Base-by-base conservation (phyloP, 495 filamentous ascomycete genomes). In the Xylaria sp. region DNA sequence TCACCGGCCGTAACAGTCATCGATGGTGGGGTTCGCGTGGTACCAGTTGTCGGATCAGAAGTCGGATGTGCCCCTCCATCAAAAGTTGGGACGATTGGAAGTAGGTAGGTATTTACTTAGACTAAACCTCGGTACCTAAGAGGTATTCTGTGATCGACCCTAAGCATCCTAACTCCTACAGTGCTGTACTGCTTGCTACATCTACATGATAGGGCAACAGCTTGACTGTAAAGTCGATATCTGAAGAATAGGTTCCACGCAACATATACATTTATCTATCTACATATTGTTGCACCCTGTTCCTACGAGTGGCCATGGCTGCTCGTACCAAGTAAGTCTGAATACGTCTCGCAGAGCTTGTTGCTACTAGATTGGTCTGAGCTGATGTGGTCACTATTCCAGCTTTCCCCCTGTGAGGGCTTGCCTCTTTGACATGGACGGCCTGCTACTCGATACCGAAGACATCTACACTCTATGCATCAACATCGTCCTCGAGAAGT, bases 401-500 rank as follows among this genome's bases (percentile, higher is more conserved):
- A 92, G 90, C 72, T 86, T 90, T 76, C 93, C 93, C 31, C 90
- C 91, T 58, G 88, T 98, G 68, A 89, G 93, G 68, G 96, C 96
- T 70, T 97, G 94, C 82, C 90, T 99, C 69, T 99, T 99, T 78
- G 96, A 99, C 85, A 97, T 99, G 94, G 96, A 99, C 78, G 96
- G 96, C 53, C 90, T 99, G 35, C 87, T 99, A 24, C 90, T 99
- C 72, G 90, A 98, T 81, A 93, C 93, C 19, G 96, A 99, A 78
- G 97, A 99, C 79, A 87, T 92, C 69, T 98, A 98, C 84, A 96
- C 93, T 0, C 78, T 88, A 31, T 91, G 91, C 80, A 92, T 93
- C 35, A 97, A 98, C 80, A 80, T 88, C 46, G 86, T 98, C 50
- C 91, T 99, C 8, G 82, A 84, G 50, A 88, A 92, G 76, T 91